phyloP scores from a whole-genome alignment of 805 yeast genomes.

The Saccharomycopsis selenospora region DNA sequence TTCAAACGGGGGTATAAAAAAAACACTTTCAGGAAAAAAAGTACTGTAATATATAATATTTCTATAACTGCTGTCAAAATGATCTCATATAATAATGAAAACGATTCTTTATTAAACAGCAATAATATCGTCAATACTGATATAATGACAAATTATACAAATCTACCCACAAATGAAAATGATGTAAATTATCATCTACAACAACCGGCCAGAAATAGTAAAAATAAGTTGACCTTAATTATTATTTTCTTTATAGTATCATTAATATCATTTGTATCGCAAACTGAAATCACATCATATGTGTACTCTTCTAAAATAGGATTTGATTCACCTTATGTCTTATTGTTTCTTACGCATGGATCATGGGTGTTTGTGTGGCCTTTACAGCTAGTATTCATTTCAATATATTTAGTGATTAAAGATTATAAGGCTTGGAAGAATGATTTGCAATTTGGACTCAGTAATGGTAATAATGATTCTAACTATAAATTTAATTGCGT shows the following conservation, averaged over 20 bases:
- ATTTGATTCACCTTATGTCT: conserved; percentile 62
- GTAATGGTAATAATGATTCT: conserved; percentile 7
- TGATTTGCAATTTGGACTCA: conserved; percentile 18
- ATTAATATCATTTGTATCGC: conserved; percentile 58
- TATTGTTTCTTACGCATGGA: conserved; percentile 67
- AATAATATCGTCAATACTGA: too few relatives aligned
- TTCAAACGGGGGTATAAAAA: too few relatives aligned
- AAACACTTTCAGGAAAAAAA: too few relatives aligned
- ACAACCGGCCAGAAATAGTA: conserved; percentile 16
- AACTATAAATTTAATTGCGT: not conserved
- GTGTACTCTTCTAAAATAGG: conserved; percentile 38
- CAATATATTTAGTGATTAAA: conserved; percentile 27
- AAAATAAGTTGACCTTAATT: conserved; percentile 37
- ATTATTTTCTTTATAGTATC: conserved; percentile 41
- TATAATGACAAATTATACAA: too few relatives aligned
- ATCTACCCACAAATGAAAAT: too few relatives aligned
- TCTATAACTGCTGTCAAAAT: too few relatives aligned
- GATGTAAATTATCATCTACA: not conserved
- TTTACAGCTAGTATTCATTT: conserved; percentile 46
- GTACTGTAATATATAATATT: too few relatives aligned
- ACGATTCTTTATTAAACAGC: too few relatives aligned
- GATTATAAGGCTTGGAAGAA: conserved; percentile 14
- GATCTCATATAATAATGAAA: too few relatives aligned
- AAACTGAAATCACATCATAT: conserved; percentile 73
- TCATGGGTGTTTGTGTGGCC: conserved; percentile 75